Evolutionary conservation across 2,329 filamentous ascomycete genomes (phyloP).

Genomic region (Teratosphaeria destructans): DNA sequence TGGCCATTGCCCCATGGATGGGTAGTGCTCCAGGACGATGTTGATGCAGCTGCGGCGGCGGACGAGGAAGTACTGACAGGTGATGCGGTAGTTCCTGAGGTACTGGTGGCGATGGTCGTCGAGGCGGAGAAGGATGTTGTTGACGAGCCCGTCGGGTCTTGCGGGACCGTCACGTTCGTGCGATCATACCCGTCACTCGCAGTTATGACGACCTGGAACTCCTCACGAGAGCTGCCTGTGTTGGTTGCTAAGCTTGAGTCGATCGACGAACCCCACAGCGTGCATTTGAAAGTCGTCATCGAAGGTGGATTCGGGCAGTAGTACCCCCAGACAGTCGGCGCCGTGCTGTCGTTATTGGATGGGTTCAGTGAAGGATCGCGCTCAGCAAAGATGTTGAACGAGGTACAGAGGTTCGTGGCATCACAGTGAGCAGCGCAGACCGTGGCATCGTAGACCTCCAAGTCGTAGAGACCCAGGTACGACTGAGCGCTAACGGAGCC

Average conservation of each 20-base stretch:
- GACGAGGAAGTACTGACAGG: not conserved
- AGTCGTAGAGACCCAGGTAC: not conserved
- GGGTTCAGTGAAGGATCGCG: not conserved
- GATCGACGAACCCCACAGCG: not conserved
- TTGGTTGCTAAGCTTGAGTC: conserved; percentile 6
- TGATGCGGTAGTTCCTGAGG: not conserved
- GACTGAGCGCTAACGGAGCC: not conserved
- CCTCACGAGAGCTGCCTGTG: conserved; percentile 11
- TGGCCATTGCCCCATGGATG: not conserved
- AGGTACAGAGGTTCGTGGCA: not conserved
- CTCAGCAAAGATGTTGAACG: not conserved
- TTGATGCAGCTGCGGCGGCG: not conserved
- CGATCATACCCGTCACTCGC: conserved; percentile 14
- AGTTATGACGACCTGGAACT: conserved; percentile 18
- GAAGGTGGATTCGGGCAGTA: not conserved
- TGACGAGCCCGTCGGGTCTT: not conserved
- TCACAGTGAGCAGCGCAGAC: not conserved
- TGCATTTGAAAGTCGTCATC: not conserved
- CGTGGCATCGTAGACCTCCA: not conserved
- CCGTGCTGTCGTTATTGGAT: conserved; percentile 12
- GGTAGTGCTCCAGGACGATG: not conserved
- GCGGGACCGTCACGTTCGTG: not conserved
- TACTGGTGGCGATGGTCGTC: not conserved
- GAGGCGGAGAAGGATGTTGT: conserved; percentile 1
- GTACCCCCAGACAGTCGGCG: conserved; percentile 12